These are phyloP conservation scores for Ceratocystis papillata DNA, from an alignment of 2,329 filamentous ascomycete species.

Conservation along the genomic window DNA sequence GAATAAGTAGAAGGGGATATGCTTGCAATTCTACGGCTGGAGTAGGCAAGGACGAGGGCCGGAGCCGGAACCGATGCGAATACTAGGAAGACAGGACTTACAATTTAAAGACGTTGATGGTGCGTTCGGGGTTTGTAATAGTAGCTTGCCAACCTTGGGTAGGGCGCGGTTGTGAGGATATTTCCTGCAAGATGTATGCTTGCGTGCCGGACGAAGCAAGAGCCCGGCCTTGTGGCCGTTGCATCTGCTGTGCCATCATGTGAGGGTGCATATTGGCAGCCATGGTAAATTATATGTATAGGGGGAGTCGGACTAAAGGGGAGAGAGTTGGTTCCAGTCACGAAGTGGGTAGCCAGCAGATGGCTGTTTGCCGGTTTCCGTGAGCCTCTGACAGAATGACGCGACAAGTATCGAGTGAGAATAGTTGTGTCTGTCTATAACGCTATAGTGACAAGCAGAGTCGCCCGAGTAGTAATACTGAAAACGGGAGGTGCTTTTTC, in stretches of 20 bases:
- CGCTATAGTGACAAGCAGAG: background rate
- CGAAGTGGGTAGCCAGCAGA: background rate
- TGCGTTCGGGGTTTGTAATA: slow-evolving; percentile 34
- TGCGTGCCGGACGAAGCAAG: slow-evolving; percentile 31
- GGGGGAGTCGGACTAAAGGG: background rate
- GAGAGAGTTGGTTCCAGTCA: background rate
- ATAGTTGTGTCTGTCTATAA: background rate
- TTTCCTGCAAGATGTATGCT: slow-evolving; percentile 35
- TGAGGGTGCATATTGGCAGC: slow-evolving; percentile 47
- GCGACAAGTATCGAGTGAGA: background rate
- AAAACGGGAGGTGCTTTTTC: background rate
- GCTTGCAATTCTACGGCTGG: no score
- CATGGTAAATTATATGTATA: slow-evolving; percentile 36
- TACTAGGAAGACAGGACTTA: slow-evolving; percentile 29
- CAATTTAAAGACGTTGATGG: slow-evolving; percentile 37
- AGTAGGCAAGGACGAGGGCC: no score
- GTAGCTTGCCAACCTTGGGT: slow-evolving; percentile 35
- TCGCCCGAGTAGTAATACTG: background rate
- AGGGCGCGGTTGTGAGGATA: slow-evolving; percentile 31
- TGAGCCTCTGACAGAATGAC: background rate
- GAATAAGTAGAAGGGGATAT: no score
- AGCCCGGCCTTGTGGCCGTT: slow-evolving; percentile 34
- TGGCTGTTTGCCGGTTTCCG: background rate
- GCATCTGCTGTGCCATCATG: slow-evolving; percentile 41
- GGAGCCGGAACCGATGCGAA: no score